These are phyloP conservation scores for Chaetomium fimeti DNA, from an alignment of 495 filamentous ascomycete species.

Conservation along the genomic window DNA sequence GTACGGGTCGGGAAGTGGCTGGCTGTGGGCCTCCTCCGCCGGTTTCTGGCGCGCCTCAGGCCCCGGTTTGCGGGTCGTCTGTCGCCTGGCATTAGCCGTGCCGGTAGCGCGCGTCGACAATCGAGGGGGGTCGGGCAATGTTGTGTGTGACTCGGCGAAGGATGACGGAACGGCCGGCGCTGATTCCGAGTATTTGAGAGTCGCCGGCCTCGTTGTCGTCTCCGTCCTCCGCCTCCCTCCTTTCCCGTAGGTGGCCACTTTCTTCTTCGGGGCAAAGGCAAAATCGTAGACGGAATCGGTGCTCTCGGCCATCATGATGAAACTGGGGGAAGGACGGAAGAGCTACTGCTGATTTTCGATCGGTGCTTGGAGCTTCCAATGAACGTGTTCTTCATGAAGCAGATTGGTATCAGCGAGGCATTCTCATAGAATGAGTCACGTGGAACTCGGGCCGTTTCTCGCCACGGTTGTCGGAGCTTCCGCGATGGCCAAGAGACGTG, in stretches of 20 bases:
- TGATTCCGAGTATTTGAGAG: slow-evolving; percentile 22
- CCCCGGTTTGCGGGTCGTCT: slow-evolving; percentile 14
- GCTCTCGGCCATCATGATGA: slow-evolving; percentile 34
- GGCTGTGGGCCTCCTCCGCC: slow-evolving; percentile 29
- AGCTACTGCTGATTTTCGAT: background rate
- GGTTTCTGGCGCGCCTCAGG: slow-evolving; percentile 12
- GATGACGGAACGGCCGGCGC: slow-evolving; percentile 20
- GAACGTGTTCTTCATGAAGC: background rate
- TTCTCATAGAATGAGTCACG: background rate
- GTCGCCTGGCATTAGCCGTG: slow-evolving; percentile 18
- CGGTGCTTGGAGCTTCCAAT: background rate
- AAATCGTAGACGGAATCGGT: slow-evolving; percentile 40
- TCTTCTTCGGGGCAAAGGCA: slow-evolving; percentile 38
- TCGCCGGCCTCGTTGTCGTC: slow-evolving; percentile 25
- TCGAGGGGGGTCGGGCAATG: slow-evolving; percentile 28
- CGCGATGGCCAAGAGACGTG: slow-evolving; percentile 1
- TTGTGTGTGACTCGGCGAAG: slow-evolving; percentile 18
- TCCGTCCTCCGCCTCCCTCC: slow-evolving; percentile 33
- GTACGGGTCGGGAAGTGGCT: slow-evolving; percentile 27
- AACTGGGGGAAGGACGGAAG: background rate
- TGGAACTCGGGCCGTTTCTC: too few relatives aligned
- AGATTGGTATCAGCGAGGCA: background rate
- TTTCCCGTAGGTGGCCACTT: slow-evolving; percentile 45
- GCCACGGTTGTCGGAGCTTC: background rate
- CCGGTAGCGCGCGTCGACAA: slow-evolving; percentile 6